phyloP scores from a whole-genome alignment of 148 eudicot genomes.

The Dysphania ambrosioides region DNA sequence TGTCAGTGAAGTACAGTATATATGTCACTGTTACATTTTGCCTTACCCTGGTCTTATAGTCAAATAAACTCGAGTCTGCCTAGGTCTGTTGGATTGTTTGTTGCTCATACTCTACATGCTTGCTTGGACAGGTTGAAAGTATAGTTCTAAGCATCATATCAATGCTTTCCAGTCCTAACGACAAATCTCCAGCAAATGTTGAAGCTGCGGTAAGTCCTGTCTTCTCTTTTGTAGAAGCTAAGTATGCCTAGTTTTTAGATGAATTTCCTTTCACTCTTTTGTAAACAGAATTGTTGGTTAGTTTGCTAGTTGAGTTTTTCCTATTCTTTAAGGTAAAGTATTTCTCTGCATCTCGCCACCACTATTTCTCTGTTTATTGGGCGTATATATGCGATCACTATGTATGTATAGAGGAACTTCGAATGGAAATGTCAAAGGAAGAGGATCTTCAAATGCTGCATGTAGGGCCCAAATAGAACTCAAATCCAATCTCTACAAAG shows the following conservation, averaged over 20 bases:
- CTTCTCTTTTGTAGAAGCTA: too few relatives aligned
- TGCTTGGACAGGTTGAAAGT: constrained; percentile 57
- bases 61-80: not conserved
- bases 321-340: too few relatives aligned
- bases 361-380: too few relatives aligned
- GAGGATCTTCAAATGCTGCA: constrained; percentile 92
- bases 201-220: constrained; percentile 67
- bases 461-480: constrained; percentile 97
- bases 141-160: constrained; percentile 78
- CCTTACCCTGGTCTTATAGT: too few relatives aligned
- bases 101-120: not conserved
- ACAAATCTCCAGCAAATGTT: constrained; percentile 78
- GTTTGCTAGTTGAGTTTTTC: too few relatives aligned
- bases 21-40: too few relatives aligned
- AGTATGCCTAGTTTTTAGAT: too few relatives aligned
- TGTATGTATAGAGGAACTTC: constrained; percentile 32
- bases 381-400: constrained; percentile 1
- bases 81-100: not conserved
- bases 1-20: too few relatives aligned
- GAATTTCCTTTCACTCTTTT: too few relatives aligned
- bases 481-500: constrained; percentile 68
- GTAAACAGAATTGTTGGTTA: too few relatives aligned
- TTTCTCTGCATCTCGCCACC: too few relatives aligned
- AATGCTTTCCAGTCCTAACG: constrained; percentile 83
- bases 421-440: constrained; percentile 47